Conservation (phyloP, 257 asterid species). For the Capsicum chinense region DNA sequence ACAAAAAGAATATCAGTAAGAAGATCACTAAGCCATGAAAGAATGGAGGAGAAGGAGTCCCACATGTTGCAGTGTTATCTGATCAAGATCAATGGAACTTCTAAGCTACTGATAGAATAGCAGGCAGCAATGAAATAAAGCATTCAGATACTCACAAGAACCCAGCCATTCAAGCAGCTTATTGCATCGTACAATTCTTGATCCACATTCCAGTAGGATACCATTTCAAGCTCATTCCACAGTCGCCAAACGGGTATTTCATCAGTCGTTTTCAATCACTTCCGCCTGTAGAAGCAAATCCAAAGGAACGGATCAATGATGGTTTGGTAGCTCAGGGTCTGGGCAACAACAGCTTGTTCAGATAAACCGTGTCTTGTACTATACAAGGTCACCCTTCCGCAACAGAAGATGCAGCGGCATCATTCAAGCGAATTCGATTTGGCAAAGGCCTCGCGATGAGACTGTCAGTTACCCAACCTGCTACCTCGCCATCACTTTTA, state of each 20-base stretch:
- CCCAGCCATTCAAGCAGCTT: background rate
- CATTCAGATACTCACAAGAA: background rate
- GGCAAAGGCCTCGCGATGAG: slow-evolving; percentile 91
- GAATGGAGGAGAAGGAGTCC: background rate
- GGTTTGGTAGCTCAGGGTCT: background rate
- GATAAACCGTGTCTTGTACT: background rate
- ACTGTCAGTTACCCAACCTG: slow-evolving; percentile 81
- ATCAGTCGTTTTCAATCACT: background rate
- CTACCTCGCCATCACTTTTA: slow-evolving; percentile 66
- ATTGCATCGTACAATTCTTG: background rate
- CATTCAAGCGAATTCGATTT: slow-evolving; percentile 59
- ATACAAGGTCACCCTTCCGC: slow-evolving; percentile 42
- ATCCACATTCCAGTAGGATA: background rate
- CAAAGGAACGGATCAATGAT: background rate
- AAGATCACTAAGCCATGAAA: background rate
- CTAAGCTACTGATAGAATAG: background rate
- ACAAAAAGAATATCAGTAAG: background rate
- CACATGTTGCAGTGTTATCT: background rate
- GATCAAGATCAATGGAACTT: background rate
- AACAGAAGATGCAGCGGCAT: slow-evolving; percentile 42
- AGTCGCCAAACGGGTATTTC: background rate
- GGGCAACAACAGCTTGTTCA: slow-evolving; percentile 14
- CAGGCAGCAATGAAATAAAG: slow-evolving; percentile 12
- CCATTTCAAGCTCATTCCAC: background rate
- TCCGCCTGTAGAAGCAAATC: background rate